These are phyloP conservation scores for Trichomonascaceae sp. DNA, from an alignment of 1,139 yeast genomes.

Conservation along the genomic window DNA sequence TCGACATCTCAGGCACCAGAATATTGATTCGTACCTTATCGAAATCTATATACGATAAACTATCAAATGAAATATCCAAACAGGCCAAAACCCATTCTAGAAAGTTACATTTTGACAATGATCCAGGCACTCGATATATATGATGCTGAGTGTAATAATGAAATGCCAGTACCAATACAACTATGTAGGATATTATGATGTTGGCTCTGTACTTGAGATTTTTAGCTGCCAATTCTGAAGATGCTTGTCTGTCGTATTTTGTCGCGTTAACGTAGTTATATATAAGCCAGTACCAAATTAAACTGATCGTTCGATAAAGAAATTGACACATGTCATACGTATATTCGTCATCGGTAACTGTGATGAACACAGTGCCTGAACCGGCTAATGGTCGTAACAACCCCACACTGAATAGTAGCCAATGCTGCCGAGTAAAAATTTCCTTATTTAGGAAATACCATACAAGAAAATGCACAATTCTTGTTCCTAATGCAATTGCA, in stretches of 20 bases:
- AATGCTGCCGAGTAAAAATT: neutral
- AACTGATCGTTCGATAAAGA: neutral
- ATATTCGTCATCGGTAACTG: constrained; percentile 4
- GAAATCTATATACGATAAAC: constrained; percentile 2
- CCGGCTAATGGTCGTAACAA: neutral
- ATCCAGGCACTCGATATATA: constrained; percentile 67
- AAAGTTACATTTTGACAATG: constrained; percentile 74
- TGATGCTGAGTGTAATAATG: constrained; percentile 78
- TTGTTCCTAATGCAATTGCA: constrained; percentile 2
- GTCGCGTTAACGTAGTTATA: neutral
- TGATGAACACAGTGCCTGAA: constrained; percentile 1
- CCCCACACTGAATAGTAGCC: constrained; percentile 1
- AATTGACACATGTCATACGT: constrained; percentile 4
- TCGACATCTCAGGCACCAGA: neutral
- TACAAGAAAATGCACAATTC: neutral
- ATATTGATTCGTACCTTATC: constrained; percentile 6
- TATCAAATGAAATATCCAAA: constrained; percentile 65
- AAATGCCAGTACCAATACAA: constrained; percentile 58
- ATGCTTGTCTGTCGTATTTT: neutral
- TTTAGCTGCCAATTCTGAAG: neutral
- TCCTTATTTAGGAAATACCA: constrained; percentile 2
- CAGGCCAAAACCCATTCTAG: constrained; percentile 74
- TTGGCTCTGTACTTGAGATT: neutral
- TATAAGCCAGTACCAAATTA: constrained; percentile 3
- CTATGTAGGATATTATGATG: constrained; percentile 42